Evolutionary conservation across 2,329 filamentous ascomycete species (phyloP), one percentile per base, ranked within the genome.

Genomic region (Xylaria sp.): DNA sequence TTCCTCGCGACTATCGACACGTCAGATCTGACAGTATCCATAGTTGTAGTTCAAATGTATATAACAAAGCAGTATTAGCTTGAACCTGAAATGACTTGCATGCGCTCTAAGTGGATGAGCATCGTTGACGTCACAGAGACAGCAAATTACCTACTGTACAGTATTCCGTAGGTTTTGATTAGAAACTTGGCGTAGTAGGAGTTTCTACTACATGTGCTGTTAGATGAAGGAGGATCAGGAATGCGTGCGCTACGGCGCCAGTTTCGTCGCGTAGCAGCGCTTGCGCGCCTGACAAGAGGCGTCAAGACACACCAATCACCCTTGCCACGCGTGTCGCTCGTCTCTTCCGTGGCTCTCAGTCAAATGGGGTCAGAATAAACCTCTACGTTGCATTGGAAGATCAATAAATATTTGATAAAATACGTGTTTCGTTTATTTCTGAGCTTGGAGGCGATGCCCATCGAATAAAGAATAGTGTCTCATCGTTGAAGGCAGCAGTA

Each of bases 281-380:
- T 64, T 58, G 59, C 52, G 56, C 52, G 53, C 56, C 40, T 31
- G 40, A 37, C 33, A 45, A 60, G 52, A 49, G 60, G 60, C 64
- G 66, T 53, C 57, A 62, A 67, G 51, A 40, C 9, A 12, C 47
- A 49, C 55, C 62, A 62, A 63, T 63, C 64, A 58, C 31, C 19
- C 46, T 28, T 45, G 19, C 17, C 14, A 46, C 31, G 43, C 17
- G 45, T 37, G 52, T 58, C 50, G 33, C 31, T 56, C 31, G 42
- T 60, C 56, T 37, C 40, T 33, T 21, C 37, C 31, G 42, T 54
- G 46, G 45, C 55, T 46, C 58, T 50, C 14, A 45, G 40, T 35
- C 56, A 67, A 25, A 54, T 52, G 57, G 61, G 60, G 66, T 66
- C 35, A 62, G 66, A 68, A 67, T 38, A 46, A 40, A 23, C 45